Evolutionary conservation across 2,329 filamentous ascomycete species (phyloP).

Genomic region (Colletotrichum sidae): DNA sequence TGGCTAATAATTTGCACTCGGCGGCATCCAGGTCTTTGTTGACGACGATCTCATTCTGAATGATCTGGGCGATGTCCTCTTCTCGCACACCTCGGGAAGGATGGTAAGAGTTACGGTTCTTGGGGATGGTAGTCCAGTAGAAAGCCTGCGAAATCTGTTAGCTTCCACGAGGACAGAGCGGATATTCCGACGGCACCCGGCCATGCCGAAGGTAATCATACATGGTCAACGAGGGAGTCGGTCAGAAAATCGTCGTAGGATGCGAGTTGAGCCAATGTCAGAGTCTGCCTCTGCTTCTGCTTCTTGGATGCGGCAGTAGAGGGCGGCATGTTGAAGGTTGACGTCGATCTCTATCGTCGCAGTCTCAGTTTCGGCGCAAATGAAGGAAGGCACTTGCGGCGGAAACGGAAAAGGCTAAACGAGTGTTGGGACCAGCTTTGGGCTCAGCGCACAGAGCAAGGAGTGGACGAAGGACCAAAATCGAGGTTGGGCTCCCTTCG

Average conservation of each 20-base stretch:
- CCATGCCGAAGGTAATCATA: constrained; percentile 60
- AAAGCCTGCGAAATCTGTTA: constrained; percentile 72
- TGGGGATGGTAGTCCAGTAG: constrained; percentile 96
- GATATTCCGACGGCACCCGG: constrained; percentile 2
- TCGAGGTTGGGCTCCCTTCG: constrained; percentile 31
- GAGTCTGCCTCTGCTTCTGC: constrained; percentile 71
- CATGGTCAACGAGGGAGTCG: constrained; percentile 94
- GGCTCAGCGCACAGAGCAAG: constrained; percentile 32
- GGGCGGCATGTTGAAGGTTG: constrained; percentile 49
- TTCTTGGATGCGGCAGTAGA: constrained; percentile 55
- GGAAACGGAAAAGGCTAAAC: constrained; percentile 29
- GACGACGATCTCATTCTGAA: constrained; percentile 77
- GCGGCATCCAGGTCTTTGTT: constrained; percentile 78
- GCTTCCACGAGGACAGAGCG: constrained; percentile 37
- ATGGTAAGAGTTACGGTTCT: constrained; percentile 89
- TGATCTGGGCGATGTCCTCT: constrained; percentile 69
- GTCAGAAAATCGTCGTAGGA: constrained; percentile 97
- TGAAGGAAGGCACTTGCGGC: constrained; percentile 14
- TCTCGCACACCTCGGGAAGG: constrained; percentile 82
- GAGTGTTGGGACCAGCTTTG: constrained; percentile 29
- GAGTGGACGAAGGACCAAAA: constrained; percentile 31
- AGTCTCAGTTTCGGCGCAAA: constrained; percentile 24
- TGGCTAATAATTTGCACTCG: constrained; percentile 77
- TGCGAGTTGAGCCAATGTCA: constrained; percentile 89
- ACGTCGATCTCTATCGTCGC: background rate